phyloP scores from a whole-genome alignment of 1,139 yeast species.

The Neolecta irregularis region DNA sequence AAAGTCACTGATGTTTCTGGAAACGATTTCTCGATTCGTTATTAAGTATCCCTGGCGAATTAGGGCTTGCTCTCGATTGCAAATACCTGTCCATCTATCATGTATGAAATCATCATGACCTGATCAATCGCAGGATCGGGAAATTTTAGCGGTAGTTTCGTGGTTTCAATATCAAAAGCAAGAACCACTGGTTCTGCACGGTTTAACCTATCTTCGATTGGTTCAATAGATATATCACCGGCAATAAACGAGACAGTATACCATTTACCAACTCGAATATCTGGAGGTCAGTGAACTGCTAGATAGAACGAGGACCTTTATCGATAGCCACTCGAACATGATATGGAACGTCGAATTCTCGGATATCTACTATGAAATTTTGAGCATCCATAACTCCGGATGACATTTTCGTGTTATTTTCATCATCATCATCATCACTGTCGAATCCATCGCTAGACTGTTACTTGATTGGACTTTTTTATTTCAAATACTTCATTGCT shows the following conservation, averaged over 20 bases:
- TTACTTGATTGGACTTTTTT: neutral
- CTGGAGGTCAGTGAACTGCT: conserved; percentile 15
- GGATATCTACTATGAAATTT: conserved; percentile 56
- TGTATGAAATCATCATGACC: conserved; percentile 97
- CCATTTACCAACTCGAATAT: conserved; percentile 92
- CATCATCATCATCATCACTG: conserved; percentile 17
- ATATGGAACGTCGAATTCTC: conserved; percentile 93
- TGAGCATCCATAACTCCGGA: conserved; percentile 36
- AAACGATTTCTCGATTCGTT: conserved; percentile 84
- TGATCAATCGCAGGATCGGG: conserved; percentile 91
- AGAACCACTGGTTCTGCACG: conserved; percentile 95
- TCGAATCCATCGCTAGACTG: conserved; percentile 17
- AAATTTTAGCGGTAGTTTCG: conserved; percentile 88
- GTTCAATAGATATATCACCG: conserved; percentile 41
- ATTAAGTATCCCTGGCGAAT: conserved; percentile 51
- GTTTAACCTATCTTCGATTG: conserved; percentile 60
- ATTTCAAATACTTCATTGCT: conserved; percentile 20
- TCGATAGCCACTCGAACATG: conserved; percentile 93
- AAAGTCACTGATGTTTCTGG: conserved; percentile 89
- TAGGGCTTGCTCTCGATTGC: neutral
- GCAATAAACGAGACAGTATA: conserved; percentile 58
- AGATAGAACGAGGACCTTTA: too few relatives aligned
- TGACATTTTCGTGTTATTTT: conserved; percentile 9
- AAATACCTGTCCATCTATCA: conserved; percentile 75
- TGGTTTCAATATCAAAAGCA: conserved; percentile 96